Evolutionary conservation across 2,329 filamentous ascomycete genomes (phyloP), one percentile per base, ranked within the genome.

Genomic region (Phyllosticta capitalensis): DNA sequence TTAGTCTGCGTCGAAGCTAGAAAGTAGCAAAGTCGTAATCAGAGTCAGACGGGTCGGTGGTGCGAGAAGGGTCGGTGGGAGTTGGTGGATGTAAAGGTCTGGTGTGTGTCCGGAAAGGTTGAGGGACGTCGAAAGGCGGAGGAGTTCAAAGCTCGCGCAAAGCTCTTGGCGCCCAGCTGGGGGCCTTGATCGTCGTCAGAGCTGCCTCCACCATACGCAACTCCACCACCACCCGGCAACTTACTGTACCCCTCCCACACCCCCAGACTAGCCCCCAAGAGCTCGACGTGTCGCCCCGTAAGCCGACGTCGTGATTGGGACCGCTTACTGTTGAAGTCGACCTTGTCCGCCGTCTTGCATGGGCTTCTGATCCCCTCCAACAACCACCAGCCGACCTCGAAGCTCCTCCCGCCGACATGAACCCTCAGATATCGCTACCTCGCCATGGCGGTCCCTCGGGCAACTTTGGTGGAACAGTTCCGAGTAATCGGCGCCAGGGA

Each of bases 391-490:
- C 30, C 30, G n/a, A 19, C 17, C 5, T 45, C 38, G 2, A 6
- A 45, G 58, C 30, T 22, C 14, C 17, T 17, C 19, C 49, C 21
- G 33, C 38, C 52, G 54, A 52, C 30, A 83, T 83, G 81, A 84
- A 83, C 67, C 81, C 82, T 64, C 80, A 82, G 66, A 84, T 84
- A 65, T 79, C 81, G 19, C 76, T 83, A 45, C 82, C 82, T 26
- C 78, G 82, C 64, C 79, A 83, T 73, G 80, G 77, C 65, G 77
- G 74, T 51, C 75, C 77, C 38, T 71, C 78, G 49, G 54, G 6
- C 38, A 80, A 75, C 66, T 83, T 82, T 63, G 81, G 80, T 61
- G 71, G 74, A 52, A 79, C 79, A 19, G 72, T 76, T 2, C 75
- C 80, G 49, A 72, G 76, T 61, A 74, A 75, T 63, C 76, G 79